Conservation (phyloP, 768 basidiomycete genomes). For the Xerocomus spinulosus region DNA sequence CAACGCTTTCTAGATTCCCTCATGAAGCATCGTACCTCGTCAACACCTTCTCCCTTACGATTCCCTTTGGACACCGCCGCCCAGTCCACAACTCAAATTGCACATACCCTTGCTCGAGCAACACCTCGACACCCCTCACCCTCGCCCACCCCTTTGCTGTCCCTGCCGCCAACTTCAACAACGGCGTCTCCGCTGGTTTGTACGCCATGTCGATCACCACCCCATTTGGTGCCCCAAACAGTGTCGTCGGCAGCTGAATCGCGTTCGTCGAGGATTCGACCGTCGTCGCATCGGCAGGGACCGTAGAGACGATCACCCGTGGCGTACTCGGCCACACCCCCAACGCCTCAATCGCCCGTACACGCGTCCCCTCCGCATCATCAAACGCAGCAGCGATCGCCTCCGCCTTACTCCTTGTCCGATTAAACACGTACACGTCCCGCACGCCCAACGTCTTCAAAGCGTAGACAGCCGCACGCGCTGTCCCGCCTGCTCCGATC, state of each 20-base stretch:
- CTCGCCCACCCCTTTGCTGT: constrained; percentile 53
- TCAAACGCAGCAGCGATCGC: constrained; percentile 63
- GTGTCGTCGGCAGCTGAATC: constrained; percentile 48
- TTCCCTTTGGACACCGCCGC: constrained; percentile 47
- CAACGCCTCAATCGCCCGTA: constrained; percentile 59
- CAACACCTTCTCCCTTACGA: constrained; percentile 47
- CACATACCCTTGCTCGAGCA: constrained; percentile 84
- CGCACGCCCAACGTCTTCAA: constrained; percentile 62
- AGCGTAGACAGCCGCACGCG: constrained; percentile 92
- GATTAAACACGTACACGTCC: constrained; percentile 82
- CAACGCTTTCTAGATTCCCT: no score
- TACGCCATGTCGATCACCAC: constrained; percentile 94
- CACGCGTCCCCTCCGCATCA: constrained; percentile 33
- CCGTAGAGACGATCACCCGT: constrained; percentile 80
- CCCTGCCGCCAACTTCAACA: constrained; percentile 62
- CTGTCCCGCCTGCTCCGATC: constrained; percentile 93
- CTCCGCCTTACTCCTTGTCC: constrained; percentile 71
- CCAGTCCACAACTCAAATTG: constrained; percentile 86
- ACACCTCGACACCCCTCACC: constrained; percentile 78
- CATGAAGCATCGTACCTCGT: constrained; percentile 34
- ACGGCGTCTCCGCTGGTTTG: constrained; percentile 78
- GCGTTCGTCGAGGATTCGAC: constrained; percentile 18
- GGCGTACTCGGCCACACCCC: constrained; percentile 50
- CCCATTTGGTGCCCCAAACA: constrained; percentile 62
- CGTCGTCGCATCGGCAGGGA: constrained; percentile 67